Evolutionary conservation across 768 basidiomycete genomes (phyloP).

Genomic region (Tremella mesenterica): DNA sequence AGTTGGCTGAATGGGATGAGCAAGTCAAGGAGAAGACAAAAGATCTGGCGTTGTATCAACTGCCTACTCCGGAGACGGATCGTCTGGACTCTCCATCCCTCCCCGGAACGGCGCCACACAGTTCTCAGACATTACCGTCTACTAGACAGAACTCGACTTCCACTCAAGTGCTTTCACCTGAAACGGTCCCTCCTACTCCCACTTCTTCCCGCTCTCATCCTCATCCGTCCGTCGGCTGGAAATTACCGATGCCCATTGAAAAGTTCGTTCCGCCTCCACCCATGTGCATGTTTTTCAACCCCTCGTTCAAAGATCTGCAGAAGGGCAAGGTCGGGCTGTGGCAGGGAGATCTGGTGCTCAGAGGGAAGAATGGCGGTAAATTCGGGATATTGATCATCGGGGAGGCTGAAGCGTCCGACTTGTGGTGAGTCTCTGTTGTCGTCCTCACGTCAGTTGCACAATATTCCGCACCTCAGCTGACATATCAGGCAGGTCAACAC

Average conservation of each 20-base stretch:
- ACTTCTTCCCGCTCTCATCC: background rate
- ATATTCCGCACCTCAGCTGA: background rate
- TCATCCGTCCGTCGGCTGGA: background rate
- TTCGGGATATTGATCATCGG: slow-evolving; percentile 33
- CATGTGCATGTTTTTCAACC: slow-evolving; percentile 41
- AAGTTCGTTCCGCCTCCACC: slow-evolving; percentile 36
- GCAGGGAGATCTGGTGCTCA: slow-evolving; percentile 34
- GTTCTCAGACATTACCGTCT: slow-evolving; percentile 3
- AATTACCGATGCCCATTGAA: slow-evolving; percentile 22
- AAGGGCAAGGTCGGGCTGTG: slow-evolving; percentile 36
- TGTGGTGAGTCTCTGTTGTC: slow-evolving; percentile 26
- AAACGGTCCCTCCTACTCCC: background rate
- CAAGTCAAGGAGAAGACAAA: slow-evolving; percentile 1
- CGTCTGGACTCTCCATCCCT: slow-evolving; percentile 8
- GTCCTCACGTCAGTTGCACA: too few relatives aligned
- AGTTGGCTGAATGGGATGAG: background rate
- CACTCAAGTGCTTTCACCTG: slow-evolving; percentile 5
- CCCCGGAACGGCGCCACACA: background rate
- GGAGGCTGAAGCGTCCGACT: slow-evolving; percentile 25
- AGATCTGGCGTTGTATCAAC: slow-evolving; percentile 8
- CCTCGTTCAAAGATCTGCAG: slow-evolving; percentile 30
- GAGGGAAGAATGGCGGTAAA: slow-evolving; percentile 29
- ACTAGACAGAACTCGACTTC: background rate
- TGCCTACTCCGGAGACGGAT: slow-evolving; percentile 35
- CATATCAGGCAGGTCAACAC: slow-evolving; percentile 29